phyloP scores from a whole-genome alignment of 305 asterid species.

The Caryopteris hybrid region DNA sequence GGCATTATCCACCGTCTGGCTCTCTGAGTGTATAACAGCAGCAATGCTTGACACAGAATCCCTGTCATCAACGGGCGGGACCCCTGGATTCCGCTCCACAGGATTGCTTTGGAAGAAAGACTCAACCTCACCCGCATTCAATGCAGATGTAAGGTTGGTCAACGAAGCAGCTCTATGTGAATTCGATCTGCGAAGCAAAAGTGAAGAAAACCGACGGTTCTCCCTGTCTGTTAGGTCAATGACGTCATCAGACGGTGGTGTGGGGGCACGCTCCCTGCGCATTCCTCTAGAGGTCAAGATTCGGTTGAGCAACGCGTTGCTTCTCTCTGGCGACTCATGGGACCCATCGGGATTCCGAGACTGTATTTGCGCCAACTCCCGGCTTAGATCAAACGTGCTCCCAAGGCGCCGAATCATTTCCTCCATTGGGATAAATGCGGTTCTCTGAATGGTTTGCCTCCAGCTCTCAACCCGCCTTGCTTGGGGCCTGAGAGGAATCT shows the following conservation, averaged over 20 bases:
- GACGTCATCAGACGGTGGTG: constrained; percentile 26
- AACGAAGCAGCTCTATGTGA: constrained; percentile 47
- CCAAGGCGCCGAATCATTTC: constrained; percentile 69
- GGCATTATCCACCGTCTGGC: constrained; percentile 82
- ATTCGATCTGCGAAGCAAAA: constrained; percentile 51
- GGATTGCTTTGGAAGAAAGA: constrained; percentile 47
- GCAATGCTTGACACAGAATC: constrained; percentile 91
- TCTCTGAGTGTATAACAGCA: constrained; percentile 90
- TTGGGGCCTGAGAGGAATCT: constrained; percentile 47
- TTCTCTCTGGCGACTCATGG: constrained; percentile 61
- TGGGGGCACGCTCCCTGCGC: constrained; percentile 55
- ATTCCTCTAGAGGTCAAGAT: constrained; percentile 72
- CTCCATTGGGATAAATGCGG: constrained; percentile 78
- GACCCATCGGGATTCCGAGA: constrained; percentile 36
- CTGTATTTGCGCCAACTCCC: constrained; percentile 44
- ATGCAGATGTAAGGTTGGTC: constrained; percentile 46
- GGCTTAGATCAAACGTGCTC: constrained; percentile 38
- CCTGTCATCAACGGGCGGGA: constrained; percentile 62
- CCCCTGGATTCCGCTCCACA: constrained; percentile 48
- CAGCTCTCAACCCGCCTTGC: constrained; percentile 54
- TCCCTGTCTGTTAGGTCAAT: constrained; percentile 54
- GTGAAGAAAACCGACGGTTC: constrained; percentile 39
- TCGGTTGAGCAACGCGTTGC: constrained; percentile 54
- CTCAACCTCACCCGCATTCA: constrained; percentile 47
- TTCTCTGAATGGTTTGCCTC: constrained; percentile 50